phyloP scores from a whole-genome alignment of 305 asterid genomes.

The Fraxinus velutina region DNA sequence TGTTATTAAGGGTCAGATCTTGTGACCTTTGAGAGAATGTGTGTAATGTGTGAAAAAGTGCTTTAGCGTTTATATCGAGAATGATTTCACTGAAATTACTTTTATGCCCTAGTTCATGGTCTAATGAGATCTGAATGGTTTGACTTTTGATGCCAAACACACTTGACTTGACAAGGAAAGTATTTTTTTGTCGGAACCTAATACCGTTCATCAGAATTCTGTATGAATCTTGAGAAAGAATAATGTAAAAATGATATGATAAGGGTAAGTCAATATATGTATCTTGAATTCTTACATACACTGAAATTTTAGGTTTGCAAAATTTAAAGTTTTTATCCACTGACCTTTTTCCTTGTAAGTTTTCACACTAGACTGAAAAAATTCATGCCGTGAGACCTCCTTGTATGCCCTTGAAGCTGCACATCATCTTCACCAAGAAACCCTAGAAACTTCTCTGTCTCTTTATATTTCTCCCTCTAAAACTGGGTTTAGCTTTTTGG shows the following conservation, averaged over 20 bases:
- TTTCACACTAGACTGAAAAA: not conserved
- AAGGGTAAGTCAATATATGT: not conserved
- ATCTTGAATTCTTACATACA: not conserved
- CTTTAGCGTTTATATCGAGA: not conserved
- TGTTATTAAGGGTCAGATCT: not conserved
- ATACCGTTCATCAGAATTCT: not conserved
- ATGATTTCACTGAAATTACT: not conserved
- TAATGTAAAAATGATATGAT: not conserved
- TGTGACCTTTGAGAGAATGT: not conserved
- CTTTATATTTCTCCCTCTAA: not conserved
- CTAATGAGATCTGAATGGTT: slow-evolving; percentile 20
- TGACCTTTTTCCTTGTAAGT: not conserved
- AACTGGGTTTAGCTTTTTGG: slow-evolving; percentile 5
- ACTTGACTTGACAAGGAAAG: not conserved
- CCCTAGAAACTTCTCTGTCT: slow-evolving; percentile 4
- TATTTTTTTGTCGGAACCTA: not conserved
- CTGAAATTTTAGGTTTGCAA: not conserved
- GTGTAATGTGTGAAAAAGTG: not conserved
- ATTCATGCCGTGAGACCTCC: slow-evolving; percentile 19
- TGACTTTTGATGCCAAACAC: not conserved
- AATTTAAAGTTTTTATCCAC: not conserved
- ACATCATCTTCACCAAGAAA: slow-evolving; percentile 13
- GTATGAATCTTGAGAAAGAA: not conserved
- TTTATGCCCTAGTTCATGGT: not conserved
- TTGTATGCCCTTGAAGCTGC: not conserved